Base-by-base conservation (phyloP, 2,329 filamentous ascomycete species). In the Fusarium solani-melongenae region DNA sequence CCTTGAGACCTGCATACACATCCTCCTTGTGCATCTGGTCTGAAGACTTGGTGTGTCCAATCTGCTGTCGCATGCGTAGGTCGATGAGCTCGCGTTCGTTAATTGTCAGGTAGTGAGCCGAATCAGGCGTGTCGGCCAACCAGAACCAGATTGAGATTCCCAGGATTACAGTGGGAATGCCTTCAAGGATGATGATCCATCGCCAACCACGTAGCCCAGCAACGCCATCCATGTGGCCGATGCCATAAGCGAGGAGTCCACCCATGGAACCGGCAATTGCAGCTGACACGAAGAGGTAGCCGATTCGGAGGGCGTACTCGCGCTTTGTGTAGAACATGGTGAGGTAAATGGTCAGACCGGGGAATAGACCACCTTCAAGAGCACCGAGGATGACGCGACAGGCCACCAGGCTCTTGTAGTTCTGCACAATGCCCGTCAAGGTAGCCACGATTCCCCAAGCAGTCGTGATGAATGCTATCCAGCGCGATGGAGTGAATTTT, bases 101-200 rank as follows among this genome's bases (percentile, higher is more conserved):
- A 1, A 83, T 76, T 7, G 82, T 86, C 5, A 92, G 84, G 74
- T 90, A 92, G 67, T 86, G 87, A 0, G 90, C 90, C 0, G 85
- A 88, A 59, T 88, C 75, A 0, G 79, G 79, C 1, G 67, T 71
- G n/a, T 81, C 78, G 2, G 79, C 78, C 2, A 81, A 76, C 74
- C 76, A 77, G 15, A 69, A 81, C 71, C 69, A 80, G 51, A 79
- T 69, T 1, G 75, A 56, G 1, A 80, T 73, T 2, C 79, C 79
- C 1, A 80, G 77, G 4, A 81, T 41, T 3, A 76, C 62, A 0
- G 88, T 82, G 1, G 81, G 81, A 17, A 83, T 72, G 0, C 82
- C 81, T 24, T 85, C 83, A 17, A 90, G 77, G 56, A 90, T 88
- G 79, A 92, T 84, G 67, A 92, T 91, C 90, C 90, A 92, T 46